Base-by-base conservation (phyloP, 495 filamentous ascomycete genomes). In the Geoglossum glabrum region DNA sequence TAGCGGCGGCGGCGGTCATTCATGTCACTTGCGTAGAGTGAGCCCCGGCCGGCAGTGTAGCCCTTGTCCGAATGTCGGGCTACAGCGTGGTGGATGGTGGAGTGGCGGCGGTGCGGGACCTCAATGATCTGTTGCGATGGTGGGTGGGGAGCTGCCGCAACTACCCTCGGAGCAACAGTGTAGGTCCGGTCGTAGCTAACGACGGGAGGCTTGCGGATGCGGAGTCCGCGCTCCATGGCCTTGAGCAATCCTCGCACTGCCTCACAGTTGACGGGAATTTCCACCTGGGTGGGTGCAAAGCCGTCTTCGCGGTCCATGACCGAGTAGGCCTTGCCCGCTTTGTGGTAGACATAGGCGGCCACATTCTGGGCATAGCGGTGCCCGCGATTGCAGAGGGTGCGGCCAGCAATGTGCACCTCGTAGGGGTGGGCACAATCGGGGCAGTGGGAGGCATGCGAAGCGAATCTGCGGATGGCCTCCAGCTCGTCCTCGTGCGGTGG, bases 311-410 rank as follows among this genome's bases (percentile, higher is more conserved):
- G 67, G 65, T 76, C 75, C 54, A 76, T 67, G 11, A 67, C 67
- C 0, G 76, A 77, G 62, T 68, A 75, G 47, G 72, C 64, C 57
- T 72, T 73, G 36, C 73, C 71, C 40, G 69, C 69, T 60, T 71
- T 68, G 60, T 68, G 69, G 68, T 75, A 73, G 26, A 79, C 60
- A 59, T 79, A 78, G 19, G 70, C 65, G 58, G 67, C 66, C n/a
- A 79, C 72, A 60, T 73, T 69, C 55, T 64, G 52, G 54, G 76
- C 76, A 40, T 69, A 67, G 49, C 63, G 63, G 57, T 72, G 65
- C n/a, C 76, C 76, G 52, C 71, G 72, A 40, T 73, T 66, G 61
- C 76, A 79, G 61, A 78, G 69, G 28, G 64, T 64, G 10, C 62
- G 62, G 27, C 71, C 66, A 45, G 69, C 65, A n/a, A 56, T 61